Percentiles rank a stretch among this genome's conserved stretches.
Evolutionary conservation across 2,329 filamentous ascomycete species (phyloP).

Genomic region (Parastagonospora nodorum): DNA sequence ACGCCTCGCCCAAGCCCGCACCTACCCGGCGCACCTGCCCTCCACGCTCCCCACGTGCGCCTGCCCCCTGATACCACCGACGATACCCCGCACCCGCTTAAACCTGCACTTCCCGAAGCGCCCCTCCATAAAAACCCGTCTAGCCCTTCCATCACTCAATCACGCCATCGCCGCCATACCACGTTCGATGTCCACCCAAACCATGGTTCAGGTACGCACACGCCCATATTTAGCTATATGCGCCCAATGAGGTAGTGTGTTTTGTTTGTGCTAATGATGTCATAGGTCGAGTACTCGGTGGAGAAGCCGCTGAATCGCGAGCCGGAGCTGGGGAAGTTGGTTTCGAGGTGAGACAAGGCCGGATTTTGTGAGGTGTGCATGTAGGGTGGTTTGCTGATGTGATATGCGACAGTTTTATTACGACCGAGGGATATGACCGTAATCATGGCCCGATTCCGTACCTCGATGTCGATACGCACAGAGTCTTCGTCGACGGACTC

Average conservation of each 20-base stretch:
- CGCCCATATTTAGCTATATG: constrained; percentile 7
- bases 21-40: constrained; percentile 3
- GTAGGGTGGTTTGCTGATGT: background rate
- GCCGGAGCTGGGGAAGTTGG: constrained; percentile 51
- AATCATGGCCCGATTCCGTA: constrained; percentile 62
- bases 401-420: constrained; percentile 52
- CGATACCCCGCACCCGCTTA: constrained; percentile 12
- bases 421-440: constrained; percentile 58
- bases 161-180: constrained; percentile 37
- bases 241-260: constrained; percentile 24
- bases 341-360: constrained; percentile 46
- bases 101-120: constrained; percentile 11
- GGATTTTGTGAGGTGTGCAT: background rate
- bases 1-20: background rate
- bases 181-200: constrained; percentile 12
- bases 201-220: constrained; percentile 34
- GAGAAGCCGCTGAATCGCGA: constrained; percentile 56
- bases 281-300: constrained; percentile 48
- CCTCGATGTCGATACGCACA: constrained; percentile 48
- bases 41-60: background rate
- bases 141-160: constrained; percentile 26
- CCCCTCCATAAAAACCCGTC: constrained; percentile 12
- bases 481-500: constrained; percentile 56
- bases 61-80: background rate
- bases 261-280: constrained; percentile 16